These are phyloP conservation scores for Ramaria sp. DNA, from an alignment of 768 basidiomycete species.

Conservation along the genomic window DNA sequence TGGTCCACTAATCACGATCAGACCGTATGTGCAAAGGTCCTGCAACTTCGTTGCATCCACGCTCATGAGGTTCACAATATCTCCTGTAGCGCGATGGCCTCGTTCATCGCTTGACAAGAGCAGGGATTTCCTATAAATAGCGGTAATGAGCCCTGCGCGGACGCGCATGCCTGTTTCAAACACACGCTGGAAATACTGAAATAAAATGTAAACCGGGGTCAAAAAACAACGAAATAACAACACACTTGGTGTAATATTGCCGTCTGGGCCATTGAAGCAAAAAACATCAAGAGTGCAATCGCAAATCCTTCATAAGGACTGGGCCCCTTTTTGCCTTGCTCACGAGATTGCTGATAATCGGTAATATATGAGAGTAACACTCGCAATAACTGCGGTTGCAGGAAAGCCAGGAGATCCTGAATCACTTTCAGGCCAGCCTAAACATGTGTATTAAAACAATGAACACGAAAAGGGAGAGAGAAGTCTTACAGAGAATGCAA, in stretches of 20 bases:
- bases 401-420: slow-evolving; percentile 73
- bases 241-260: slow-evolving; percentile 67
- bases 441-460: not conserved
- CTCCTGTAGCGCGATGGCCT: slow-evolving; percentile 63
- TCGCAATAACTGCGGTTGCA: slow-evolving; percentile 80
- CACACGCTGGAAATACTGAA: slow-evolving; percentile 74
- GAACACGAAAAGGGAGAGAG: not conserved
- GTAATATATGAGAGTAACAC: slow-evolving; percentile 75
- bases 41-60: slow-evolving; percentile 75
- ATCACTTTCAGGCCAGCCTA: slow-evolving; percentile 46
- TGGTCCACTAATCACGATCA: slow-evolving; percentile 79
- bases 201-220: not conserved
- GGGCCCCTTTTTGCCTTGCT: slow-evolving; percentile 20
- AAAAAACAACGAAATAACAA: not conserved
- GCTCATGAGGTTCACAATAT: slow-evolving; percentile 91
- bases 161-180: slow-evolving; percentile 90
- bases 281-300: slow-evolving; percentile 73
- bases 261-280: slow-evolving; percentile 68
- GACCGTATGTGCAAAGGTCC: slow-evolving; percentile 71
- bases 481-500: slow-evolving; percentile 34
- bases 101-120: slow-evolving; percentile 81
- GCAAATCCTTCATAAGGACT: slow-evolving; percentile 57
- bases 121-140: slow-evolving; percentile 79
- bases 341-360: slow-evolving; percentile 48
- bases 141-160: slow-evolving; percentile 75